Evolutionary conservation across 2,329 filamentous ascomycete species (phyloP).

Genomic region (Aschersonia sp.): DNA sequence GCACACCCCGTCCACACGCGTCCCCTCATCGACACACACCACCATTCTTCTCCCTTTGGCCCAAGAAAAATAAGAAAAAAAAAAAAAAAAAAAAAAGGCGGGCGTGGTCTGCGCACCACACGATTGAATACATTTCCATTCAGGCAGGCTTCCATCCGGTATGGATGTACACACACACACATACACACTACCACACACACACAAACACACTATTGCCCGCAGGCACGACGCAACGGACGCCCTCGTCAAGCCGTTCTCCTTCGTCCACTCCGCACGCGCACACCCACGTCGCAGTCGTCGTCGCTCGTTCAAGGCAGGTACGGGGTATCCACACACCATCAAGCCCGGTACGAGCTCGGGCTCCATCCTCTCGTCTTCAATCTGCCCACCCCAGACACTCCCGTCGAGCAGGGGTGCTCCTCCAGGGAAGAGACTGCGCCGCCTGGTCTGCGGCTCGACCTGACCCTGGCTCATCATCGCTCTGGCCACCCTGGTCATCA

Average conservation of each 20-base stretch:
- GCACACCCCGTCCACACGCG: not conserved
- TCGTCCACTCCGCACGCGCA: not conserved
- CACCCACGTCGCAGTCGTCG: slow-evolving; percentile 1
- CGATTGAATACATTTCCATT: no score
- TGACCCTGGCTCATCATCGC: slow-evolving; percentile 7
- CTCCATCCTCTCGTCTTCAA: slow-evolving; percentile 4
- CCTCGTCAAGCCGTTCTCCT: not conserved
- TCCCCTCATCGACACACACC: slow-evolving; percentile 1
- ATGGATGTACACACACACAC: no score
- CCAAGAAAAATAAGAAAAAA: not conserved
- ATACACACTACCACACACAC: no score
- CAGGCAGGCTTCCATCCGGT: no score
- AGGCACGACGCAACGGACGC: no score
- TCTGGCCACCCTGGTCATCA: slow-evolving; percentile 19
- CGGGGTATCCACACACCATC: slow-evolving; percentile 4
- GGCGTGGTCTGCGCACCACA: no score
- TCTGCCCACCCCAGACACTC: slow-evolving; percentile 5
- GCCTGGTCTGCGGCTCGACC: slow-evolving; percentile 3
- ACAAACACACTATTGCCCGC: no score
- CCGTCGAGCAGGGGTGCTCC: slow-evolving; percentile 1
- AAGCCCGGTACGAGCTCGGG: slow-evolving; percentile 3
- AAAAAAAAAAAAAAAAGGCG: not conserved
- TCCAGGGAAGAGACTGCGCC: slow-evolving; percentile 3
- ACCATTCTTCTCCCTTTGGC: not conserved
- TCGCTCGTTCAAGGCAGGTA: slow-evolving; percentile 1